These are phyloP conservation scores for Diaporthe nobilis DNA, from an alignment of 2,329 filamentous ascomycete species.

Conservation along the genomic window DNA sequence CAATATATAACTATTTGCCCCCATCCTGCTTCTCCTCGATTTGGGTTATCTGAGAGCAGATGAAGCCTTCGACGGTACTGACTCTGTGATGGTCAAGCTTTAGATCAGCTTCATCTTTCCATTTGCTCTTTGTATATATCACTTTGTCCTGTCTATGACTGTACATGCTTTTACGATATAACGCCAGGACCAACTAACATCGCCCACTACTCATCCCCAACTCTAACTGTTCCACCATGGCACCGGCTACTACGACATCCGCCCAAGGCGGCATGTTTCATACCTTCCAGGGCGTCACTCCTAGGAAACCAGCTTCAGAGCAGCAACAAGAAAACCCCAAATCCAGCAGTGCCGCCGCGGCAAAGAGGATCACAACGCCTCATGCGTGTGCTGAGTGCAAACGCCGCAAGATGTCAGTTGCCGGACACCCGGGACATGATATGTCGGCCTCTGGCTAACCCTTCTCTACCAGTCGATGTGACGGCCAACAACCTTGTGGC, in stretches of 20 bases:
- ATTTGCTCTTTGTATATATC: conserved; percentile 38
- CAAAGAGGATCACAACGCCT: conserved; percentile 68
- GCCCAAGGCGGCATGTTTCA: conserved; percentile 68
- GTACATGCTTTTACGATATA: conserved; percentile 16
- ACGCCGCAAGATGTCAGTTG: conserved; percentile 78
- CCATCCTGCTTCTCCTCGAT: conserved; percentile 51
- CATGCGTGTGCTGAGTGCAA: conserved; percentile 84
- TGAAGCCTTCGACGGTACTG: conserved; percentile 16
- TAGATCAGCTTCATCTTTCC: conserved; percentile 2
- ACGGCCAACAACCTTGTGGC: conserved; percentile 85
- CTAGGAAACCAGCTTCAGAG: conserved; percentile 62
- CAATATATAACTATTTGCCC: conserved; percentile 58
- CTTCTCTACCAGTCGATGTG: conserved; percentile 70
- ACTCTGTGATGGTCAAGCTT: conserved; percentile 28
- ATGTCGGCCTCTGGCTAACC: conserved; percentile 47
- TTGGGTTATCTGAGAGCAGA: conserved; percentile 40
- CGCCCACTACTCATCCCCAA: conserved; percentile 17
- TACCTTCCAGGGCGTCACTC: conserved; percentile 68
- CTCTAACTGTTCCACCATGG: conserved; percentile 51
- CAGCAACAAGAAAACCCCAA: conserved; percentile 58
- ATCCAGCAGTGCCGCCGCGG: conserved; percentile 53
- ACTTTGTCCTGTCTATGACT: conserved; percentile 12
- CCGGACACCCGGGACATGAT: neutral
- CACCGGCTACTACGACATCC: conserved; percentile 62
- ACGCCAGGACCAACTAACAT: neutral